These are phyloP conservation scores for Ceraceosorus guamensis DNA, from an alignment of 1,284 basidiomycete species.

Conservation along the genomic window DNA sequence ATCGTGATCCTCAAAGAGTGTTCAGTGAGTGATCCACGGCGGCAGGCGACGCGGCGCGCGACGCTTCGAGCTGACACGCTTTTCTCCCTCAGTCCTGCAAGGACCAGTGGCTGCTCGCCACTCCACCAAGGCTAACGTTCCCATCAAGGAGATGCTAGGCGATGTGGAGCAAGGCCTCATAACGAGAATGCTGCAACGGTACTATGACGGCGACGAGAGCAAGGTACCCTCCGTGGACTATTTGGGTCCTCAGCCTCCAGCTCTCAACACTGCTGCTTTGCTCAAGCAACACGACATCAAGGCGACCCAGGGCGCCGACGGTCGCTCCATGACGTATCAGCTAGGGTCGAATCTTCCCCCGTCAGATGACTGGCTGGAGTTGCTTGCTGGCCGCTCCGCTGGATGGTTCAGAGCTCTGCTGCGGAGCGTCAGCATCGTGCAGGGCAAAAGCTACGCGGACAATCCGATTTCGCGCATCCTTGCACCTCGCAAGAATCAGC, in stretches of 20 bases:
- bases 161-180: conserved; percentile 74
- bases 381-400: conserved; percentile 70
- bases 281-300: conserved; percentile 35
- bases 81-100: conserved; percentile 59
- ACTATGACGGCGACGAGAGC: conserved; percentile 70
- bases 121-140: conserved; percentile 80
- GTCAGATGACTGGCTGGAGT: conserved; percentile 68
- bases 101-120: conserved; percentile 90
- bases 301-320: conserved; percentile 19
- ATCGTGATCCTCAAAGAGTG: conserved; percentile 85
- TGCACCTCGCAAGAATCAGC: conserved; percentile 71
- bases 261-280: conserved; percentile 50
- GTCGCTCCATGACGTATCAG: conserved; percentile 12
- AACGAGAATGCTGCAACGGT: conserved; percentile 69
- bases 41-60: too few species aligned
- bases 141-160: conserved; percentile 82
- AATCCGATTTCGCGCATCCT: conserved; percentile 85
- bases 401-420: conserved; percentile 83
- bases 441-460: conserved; percentile 60
- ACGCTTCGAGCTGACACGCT: too few species aligned
- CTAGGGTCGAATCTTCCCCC: conserved; percentile 22
- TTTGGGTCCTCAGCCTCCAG: conserved; percentile 58
- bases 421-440: conserved; percentile 64
- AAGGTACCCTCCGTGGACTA: conserved; percentile 80
- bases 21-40: conserved; percentile 54